These are phyloP conservation scores for Termitomyces sp. DNA, from an alignment of 1,284 basidiomycete species.

Conservation along the genomic window DNA sequence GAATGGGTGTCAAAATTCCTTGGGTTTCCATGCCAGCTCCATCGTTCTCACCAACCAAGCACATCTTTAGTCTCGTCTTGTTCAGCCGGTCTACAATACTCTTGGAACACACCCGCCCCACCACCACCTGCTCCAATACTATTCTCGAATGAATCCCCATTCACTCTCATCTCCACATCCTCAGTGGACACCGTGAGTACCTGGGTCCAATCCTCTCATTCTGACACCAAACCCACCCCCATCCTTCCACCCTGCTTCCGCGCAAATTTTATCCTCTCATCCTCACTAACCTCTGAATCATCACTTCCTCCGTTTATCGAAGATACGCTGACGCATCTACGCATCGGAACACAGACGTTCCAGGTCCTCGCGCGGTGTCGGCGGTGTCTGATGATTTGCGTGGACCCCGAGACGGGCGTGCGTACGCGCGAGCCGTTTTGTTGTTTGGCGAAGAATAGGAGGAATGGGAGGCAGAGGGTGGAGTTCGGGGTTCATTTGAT, in stretches of 20 bases:
- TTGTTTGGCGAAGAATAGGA: constrained; percentile 11
- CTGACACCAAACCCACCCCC: neutral
- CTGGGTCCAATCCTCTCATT: constrained; percentile 10
- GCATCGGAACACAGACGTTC: constrained; percentile 12
- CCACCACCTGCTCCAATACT: constrained; percentile 4
- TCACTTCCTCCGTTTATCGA: constrained; percentile 9
- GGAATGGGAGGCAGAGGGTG: constrained; percentile 11
- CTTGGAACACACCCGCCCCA: neutral
- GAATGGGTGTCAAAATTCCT: constrained; percentile 15
- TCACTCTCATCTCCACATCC: constrained; percentile 13
- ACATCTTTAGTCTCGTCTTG: constrained; percentile 1
- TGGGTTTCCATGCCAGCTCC: constrained; percentile 11
- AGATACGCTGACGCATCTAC: constrained; percentile 8
- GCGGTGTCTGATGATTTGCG: constrained; percentile 15
- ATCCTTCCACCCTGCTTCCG: constrained; percentile 14
- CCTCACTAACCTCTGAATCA: neutral
- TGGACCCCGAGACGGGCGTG: constrained; percentile 10
- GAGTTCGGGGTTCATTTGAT: constrained; percentile 16
- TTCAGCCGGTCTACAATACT: neutral
- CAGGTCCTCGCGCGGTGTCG: constrained; percentile 14
- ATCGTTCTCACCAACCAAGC: neutral
- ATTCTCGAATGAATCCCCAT: constrained; percentile 16
- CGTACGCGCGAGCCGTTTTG: constrained; percentile 14
- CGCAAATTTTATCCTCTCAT: constrained; percentile 13
- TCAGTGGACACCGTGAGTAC: constrained; percentile 8